Conservation (phyloP, 352 stramenopile species). For the Phytophthora cactorum region DNA sequence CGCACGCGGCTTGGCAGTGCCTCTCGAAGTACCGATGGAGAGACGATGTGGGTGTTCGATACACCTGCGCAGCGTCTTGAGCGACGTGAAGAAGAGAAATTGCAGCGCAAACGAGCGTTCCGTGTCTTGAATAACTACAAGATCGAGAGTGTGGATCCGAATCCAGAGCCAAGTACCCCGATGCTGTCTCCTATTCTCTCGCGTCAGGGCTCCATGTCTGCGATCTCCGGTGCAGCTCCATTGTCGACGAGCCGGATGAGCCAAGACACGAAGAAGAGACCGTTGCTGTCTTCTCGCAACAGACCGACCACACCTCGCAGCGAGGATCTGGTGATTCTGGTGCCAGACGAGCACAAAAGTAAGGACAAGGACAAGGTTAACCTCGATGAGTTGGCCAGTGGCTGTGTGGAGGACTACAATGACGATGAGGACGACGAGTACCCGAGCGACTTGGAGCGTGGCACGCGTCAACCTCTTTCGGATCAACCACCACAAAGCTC, state of each 20-base stretch:
- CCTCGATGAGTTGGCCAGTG: constrained; percentile 27
- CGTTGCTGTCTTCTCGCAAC: constrained; percentile 33
- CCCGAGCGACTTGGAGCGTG: constrained; percentile 23
- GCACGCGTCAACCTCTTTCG: constrained; percentile 12
- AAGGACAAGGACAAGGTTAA: constrained; percentile 19
- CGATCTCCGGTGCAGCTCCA: constrained; percentile 19
- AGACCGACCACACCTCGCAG: constrained; percentile 31
- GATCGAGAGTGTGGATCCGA: constrained; percentile 39
- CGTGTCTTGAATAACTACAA: constrained; percentile 60
- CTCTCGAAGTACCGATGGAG: constrained; percentile 35
- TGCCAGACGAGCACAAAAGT: constrained; percentile 18
- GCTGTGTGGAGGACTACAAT: constrained; percentile 30
- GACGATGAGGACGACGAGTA: constrained; percentile 35
- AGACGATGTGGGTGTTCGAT: constrained; percentile 63
- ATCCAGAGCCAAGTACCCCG: constrained; percentile 16
- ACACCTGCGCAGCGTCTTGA: constrained; percentile 59
- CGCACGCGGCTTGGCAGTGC: constrained; percentile 16
- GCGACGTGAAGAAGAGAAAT: constrained; percentile 58
- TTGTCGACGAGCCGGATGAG: constrained; percentile 19
- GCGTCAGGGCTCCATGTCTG: constrained; percentile 31
- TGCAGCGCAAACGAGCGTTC: constrained; percentile 60
- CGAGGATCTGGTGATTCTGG: constrained; percentile 47
- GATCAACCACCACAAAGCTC: constrained; percentile 17
- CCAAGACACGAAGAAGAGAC: constrained; percentile 38
- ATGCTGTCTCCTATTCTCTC: constrained; percentile 33